phyloP scores from a whole-genome alignment of 2,329 filamentous ascomycete species.

The Calonectria honghensis region DNA sequence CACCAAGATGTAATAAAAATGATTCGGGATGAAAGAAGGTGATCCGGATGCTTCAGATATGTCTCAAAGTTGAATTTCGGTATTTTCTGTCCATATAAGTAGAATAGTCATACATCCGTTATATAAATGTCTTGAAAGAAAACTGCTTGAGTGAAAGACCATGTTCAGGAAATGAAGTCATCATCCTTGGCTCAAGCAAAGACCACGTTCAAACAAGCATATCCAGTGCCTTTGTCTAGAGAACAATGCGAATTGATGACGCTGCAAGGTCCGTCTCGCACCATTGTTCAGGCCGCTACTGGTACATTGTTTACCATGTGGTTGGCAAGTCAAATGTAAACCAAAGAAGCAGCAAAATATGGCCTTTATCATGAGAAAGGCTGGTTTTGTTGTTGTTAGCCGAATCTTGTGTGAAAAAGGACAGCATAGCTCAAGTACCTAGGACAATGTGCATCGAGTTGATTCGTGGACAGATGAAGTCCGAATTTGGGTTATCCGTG shows the following conservation, averaged over 20 bases:
- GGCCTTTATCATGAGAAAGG: not conserved
- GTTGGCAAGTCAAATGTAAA: not conserved
- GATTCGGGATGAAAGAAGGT: no score
- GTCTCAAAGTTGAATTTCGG: not conserved
- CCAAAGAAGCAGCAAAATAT: not conserved
- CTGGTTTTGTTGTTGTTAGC: not conserved
- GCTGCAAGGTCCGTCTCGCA: not conserved
- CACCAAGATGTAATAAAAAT: not conserved
- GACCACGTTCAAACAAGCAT: slow-evolving; percentile 35
- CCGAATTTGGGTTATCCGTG: not conserved
- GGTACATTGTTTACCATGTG: not conserved
- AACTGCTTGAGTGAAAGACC: not conserved
- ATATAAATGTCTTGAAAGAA: not conserved
- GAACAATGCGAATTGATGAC: not conserved
- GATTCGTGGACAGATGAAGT: not conserved
- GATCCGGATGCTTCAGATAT: not conserved
- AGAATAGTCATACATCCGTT: not conserved
- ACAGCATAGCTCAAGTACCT: not conserved
- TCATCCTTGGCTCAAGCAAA: not conserved
- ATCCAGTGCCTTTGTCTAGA: slow-evolving; percentile 19
- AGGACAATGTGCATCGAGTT: not conserved
- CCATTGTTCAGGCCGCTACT: not conserved
- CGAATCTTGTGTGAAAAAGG: not conserved
- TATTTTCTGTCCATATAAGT: not conserved
- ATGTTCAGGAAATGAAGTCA: not conserved